These are phyloP conservation scores for Croton laevigatus DNA, from an alignment of 441 rosid genomes.

Conservation along the genomic window DNA sequence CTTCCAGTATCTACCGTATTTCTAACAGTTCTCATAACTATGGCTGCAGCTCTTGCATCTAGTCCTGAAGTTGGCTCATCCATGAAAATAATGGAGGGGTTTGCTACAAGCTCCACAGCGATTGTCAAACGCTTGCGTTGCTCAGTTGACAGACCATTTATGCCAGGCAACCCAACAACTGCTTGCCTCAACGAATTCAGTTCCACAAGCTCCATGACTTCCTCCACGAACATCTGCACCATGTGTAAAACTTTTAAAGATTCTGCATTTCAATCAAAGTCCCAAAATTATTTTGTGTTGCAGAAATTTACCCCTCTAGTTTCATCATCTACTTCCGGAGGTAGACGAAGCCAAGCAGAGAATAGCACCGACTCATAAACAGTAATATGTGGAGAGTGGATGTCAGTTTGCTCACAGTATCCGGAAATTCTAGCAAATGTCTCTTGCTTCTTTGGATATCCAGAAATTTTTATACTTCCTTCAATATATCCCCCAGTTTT, in stretches of 20 bases:
- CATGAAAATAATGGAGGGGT: conserved; percentile 45
- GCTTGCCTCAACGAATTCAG: conserved; percentile 34
- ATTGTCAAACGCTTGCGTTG: conserved; percentile 46
- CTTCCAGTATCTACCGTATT: conserved; percentile 49
- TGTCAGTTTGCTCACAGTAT: conserved; percentile 45
- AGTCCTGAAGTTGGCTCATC: conserved; percentile 54
- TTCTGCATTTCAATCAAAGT: not conserved
- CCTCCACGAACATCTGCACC: conserved; percentile 37
- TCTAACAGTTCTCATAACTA: conserved; percentile 46
- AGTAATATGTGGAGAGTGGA: conserved; percentile 43
- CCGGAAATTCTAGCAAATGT: conserved; percentile 48
- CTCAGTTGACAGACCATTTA: conserved; percentile 43
- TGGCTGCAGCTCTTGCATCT: conserved; percentile 50
- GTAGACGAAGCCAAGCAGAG: conserved; percentile 52
- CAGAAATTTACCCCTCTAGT: conserved; percentile 37
- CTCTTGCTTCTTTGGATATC: conserved; percentile 43
- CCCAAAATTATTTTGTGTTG: not conserved
- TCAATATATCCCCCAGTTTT: conserved; percentile 47
- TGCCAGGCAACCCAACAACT: conserved; percentile 42
- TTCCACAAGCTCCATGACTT: conserved; percentile 44
- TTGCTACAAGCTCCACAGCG: conserved; percentile 46
- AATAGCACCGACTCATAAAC: conserved; percentile 44
- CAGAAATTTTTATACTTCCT: conserved; percentile 40
- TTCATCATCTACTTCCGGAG: conserved; percentile 29
- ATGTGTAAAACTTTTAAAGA: not conserved